A percentile compares a stretch with the other conserved stretches of the same genome.
phyloP scores from a whole-genome alignment of 2,329 filamentous ascomycete genomes.

The Fonsecaea nubica region DNA sequence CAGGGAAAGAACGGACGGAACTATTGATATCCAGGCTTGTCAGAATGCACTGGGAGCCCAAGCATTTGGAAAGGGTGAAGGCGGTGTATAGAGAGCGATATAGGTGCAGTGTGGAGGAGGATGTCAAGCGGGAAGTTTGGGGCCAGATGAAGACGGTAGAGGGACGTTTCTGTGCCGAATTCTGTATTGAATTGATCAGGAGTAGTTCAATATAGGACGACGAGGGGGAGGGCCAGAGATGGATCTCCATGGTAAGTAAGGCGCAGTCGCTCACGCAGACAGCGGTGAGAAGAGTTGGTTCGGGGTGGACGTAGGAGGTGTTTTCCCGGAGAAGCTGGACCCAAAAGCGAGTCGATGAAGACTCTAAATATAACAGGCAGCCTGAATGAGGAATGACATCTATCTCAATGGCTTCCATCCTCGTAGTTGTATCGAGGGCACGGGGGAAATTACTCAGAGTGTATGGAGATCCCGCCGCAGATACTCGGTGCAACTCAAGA shows the following conservation, averaged over 20 bases:
- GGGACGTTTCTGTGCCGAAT: constrained; percentile 37
- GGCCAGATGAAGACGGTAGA: constrained; percentile 51
- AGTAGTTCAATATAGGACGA: constrained; percentile 24
- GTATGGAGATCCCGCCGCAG: background rate
- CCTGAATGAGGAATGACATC: too few species aligned
- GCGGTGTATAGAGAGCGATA: constrained; percentile 80
- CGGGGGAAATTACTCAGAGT: too few species aligned
- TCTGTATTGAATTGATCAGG: constrained; percentile 35
- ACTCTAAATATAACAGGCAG: background rate
- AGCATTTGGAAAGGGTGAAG: constrained; percentile 81
- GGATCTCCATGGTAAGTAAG: background rate
- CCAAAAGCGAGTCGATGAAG: background rate
- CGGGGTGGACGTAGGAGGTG: background rate
- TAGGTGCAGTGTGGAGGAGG: constrained; percentile 73
- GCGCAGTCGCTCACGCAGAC: background rate
- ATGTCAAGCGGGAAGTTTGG: constrained; percentile 76
- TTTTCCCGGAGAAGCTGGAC: background rate
- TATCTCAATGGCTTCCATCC: too few species aligned
- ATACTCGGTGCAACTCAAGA: background rate
- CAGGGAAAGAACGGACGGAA: constrained; percentile 78
- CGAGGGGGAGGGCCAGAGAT: background rate
- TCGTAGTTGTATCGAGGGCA: too few species aligned
- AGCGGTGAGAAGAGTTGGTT: background rate
- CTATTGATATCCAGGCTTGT: constrained; percentile 87
- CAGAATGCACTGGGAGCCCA: constrained; percentile 87